Evolutionary conservation across 2,329 filamentous ascomycete species (phyloP).

Genomic region (Microsporum canis): DNA sequence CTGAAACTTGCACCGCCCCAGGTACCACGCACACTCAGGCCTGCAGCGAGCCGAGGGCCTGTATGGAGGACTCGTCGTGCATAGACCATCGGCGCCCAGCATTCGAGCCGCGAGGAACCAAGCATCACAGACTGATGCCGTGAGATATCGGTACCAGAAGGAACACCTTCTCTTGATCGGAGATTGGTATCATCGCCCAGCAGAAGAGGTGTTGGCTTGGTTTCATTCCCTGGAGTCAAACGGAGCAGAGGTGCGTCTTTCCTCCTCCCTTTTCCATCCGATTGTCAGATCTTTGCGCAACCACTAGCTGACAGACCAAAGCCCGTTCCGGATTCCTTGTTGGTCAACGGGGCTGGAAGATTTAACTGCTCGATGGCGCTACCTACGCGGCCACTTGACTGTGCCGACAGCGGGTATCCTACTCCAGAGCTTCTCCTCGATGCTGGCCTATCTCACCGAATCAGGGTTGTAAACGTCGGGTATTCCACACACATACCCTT

Average conservation of each 20-base stretch:
- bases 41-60: conserved; percentile 37
- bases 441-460: conserved; percentile 21
- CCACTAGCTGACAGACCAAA: conserved; percentile 14
- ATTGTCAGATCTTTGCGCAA: not conserved
- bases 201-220: conserved; percentile 33
- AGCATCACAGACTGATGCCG: conserved; percentile 10
- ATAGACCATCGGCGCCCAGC: conserved; percentile 24
- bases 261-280: not conserved
- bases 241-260: conserved; percentile 31
- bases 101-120: conserved; percentile 14
- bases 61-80: conserved; percentile 39
- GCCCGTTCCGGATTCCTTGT: conserved; percentile 40
- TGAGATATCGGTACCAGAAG: conserved; percentile 24
- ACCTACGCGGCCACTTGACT: conserved; percentile 37
- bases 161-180: conserved; percentile 39
- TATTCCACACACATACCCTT: conserved; percentile 11
- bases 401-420: conserved; percentile 20
- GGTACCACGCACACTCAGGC: conserved; percentile 36
- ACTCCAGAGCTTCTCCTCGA: conserved; percentile 21
- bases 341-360: conserved; percentile 38
- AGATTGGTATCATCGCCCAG: conserved; percentile 40
- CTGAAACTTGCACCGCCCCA: not conserved
- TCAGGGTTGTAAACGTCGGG: conserved; percentile 38
- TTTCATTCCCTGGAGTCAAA: conserved; percentile 35
- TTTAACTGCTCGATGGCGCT: conserved; percentile 39